Base-by-base conservation (phyloP, 78 protist genomes). In the Parvularia atlantis region DNA sequence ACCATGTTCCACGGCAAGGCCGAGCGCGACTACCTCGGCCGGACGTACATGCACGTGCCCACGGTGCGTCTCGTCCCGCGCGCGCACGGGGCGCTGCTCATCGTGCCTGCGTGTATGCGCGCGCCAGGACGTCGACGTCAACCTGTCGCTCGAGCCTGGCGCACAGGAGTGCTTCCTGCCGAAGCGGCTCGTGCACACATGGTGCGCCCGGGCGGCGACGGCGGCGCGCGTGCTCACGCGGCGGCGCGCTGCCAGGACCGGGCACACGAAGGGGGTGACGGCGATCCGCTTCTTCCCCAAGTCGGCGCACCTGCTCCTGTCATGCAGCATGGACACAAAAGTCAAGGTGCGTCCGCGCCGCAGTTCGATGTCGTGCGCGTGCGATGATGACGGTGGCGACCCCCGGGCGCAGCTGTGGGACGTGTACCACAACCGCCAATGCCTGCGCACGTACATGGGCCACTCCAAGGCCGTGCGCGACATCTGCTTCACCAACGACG, bases 361-460 rank as follows among this genome's bases (percentile, higher is more conserved):
- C 13, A 19, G 35, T 4, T 26, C 9, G 2, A 35, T 7, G 62
- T 14, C 5, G n/a, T n/a, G n/a, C n/a, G n/a, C n/a, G n/a, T n/a
- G n/a, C n/a, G n/a, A n/a, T n/a, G 17, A 19, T 39, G 14, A 30
- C 71, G 20, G 16, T 17, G n/a, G 71, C 58, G 71, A 22, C 37
- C 19, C n/a, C n/a, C n/a, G n/a, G n/a, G 7, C 5, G 2, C 30
- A 85, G 78, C 66, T 93, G 43, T 93, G 93, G 93, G 88, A 92
- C 69, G 92, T 81, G n/a, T 70, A 66, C 41, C 40, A 37, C 56
- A 53, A 81, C 6, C 54, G 80, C 17, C 53, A 68, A 57, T 78
- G 85, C 71, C 46, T 93, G 37, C 89, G 81, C 35, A 88, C 93
- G 11, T 93, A 90, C 66, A n/a, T 24, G 0, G 97, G 97, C 2